phyloP scores from a whole-genome alignment of 1,284 basidiomycete species.

The Cutaneotrichosporon mucoides region DNA sequence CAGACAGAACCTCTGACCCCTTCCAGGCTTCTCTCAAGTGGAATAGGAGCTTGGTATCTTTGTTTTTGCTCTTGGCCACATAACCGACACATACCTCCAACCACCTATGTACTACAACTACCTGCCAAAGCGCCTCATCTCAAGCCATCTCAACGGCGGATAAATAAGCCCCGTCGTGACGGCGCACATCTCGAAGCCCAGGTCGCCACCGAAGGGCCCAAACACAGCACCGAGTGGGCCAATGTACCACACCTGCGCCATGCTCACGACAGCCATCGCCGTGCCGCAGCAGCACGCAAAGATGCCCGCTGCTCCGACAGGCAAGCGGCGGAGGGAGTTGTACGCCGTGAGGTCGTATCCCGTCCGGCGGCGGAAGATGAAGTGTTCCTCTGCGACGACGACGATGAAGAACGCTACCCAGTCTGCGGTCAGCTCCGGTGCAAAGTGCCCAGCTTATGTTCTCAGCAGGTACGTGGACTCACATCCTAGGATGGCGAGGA shows the following conservation, averaged over 20 bases:
- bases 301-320: slow-evolving; percentile 58
- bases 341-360: slow-evolving; percentile 59
- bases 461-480: slow-evolving; percentile 43
- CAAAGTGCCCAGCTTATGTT: background rate
- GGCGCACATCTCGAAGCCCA: slow-evolving; percentile 57
- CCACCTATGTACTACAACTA: too few relatives aligned
- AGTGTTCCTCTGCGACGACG: slow-evolving; percentile 59
- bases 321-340: slow-evolving; percentile 55
- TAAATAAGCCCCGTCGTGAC: slow-evolving; percentile 28
- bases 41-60: too few relatives aligned
- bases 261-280: slow-evolving; percentile 49
- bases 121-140: slow-evolving; percentile 29
- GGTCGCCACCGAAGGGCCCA: slow-evolving; percentile 55
- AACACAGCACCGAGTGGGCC: slow-evolving; percentile 55
- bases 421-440: slow-evolving; percentile 5
- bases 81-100: too few relatives aligned
- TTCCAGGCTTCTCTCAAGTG: too few relatives aligned
- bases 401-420: slow-evolving; percentile 46
- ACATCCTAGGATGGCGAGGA: slow-evolving; percentile 61
- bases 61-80: too few relatives aligned
- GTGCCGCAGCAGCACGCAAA: slow-evolving; percentile 54
- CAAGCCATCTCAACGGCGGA: slow-evolving; percentile 32
- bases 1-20: too few relatives aligned
- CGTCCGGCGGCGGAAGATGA: slow-evolving; percentile 55
- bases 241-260: slow-evolving; percentile 53